These are phyloP conservation scores for Populus deltoides DNA, from an alignment of 345 rosid species.

Conservation along the genomic window DNA sequence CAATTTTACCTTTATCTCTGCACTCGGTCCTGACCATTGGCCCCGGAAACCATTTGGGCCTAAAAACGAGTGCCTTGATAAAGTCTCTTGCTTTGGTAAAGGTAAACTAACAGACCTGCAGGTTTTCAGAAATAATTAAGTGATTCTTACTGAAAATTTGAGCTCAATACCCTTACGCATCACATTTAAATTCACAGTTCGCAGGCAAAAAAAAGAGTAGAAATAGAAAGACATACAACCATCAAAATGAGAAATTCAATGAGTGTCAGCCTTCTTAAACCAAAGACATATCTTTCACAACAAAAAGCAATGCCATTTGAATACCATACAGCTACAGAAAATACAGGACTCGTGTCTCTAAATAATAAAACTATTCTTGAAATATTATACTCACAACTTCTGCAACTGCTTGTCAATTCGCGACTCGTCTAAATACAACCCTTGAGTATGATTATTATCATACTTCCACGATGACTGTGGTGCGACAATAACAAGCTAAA, in stretches of 20 bases:
- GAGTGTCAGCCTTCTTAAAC: no score
- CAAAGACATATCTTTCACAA: no score
- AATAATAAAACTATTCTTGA: slow-evolving; percentile 1
- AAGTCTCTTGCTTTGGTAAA: slow-evolving; percentile 64
- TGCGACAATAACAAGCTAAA: slow-evolving; percentile 48
- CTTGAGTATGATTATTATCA: slow-evolving; percentile 36
- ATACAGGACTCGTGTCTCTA: background rate
- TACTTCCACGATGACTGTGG: slow-evolving; percentile 56
- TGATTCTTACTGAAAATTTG: background rate
- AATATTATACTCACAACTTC: slow-evolving; percentile 61
- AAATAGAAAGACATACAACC: no score
- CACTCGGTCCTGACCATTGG: slow-evolving; percentile 82
- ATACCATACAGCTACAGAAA: background rate
- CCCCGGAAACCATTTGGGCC: slow-evolving; percentile 87
- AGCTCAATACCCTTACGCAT: no score
- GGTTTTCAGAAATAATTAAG: slow-evolving; percentile 5
- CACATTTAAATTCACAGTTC: no score
- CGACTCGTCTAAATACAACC: slow-evolving; percentile 34
- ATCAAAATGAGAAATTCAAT: no score
- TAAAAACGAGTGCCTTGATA: slow-evolving; percentile 87
- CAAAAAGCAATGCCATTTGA: background rate
- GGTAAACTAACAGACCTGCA: slow-evolving; percentile 70
- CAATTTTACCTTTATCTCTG: slow-evolving; percentile 60
- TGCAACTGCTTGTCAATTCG: slow-evolving; percentile 74
- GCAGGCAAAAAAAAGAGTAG: no score